Conservation (phyloP, 495 filamentous ascomycete genomes). For the Thermochaetoides thermophila region DNA sequence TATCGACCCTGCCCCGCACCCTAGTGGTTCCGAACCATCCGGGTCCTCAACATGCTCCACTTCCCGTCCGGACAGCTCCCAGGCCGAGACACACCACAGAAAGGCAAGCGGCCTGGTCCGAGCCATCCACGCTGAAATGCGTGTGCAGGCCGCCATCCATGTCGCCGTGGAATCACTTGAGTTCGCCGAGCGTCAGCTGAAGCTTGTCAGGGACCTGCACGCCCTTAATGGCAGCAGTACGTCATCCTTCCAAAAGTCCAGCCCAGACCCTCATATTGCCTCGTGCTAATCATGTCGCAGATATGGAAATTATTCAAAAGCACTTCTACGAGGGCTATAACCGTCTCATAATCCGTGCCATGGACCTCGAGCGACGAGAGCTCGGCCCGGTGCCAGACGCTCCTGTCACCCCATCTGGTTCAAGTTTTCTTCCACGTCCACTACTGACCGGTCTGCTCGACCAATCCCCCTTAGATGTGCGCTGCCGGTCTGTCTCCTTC, state of each 20-base stretch:
- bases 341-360: slow-evolving; percentile 12
- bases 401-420: not conserved
- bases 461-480: no score
- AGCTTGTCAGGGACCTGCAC: slow-evolving; percentile 11
- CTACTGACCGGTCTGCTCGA: no score
- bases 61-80: not conserved
- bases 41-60: no score
- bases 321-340: slow-evolving; percentile 21
- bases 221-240: not conserved
- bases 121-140: slow-evolving; percentile 17
- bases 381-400: slow-evolving; percentile 1
- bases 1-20: no score
- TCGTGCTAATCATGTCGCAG: not conserved
- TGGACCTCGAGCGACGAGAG: slow-evolving; percentile 15
- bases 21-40: no score
- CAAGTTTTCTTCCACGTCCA: no score
- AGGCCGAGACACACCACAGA: not conserved
- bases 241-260: no score
- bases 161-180: slow-evolving; percentile 20
- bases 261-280: not conserved
- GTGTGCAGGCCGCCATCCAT: slow-evolving; percentile 19
- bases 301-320: slow-evolving; percentile 11
- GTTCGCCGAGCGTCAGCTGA: slow-evolving; percentile 18
- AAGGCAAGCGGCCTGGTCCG: slow-evolving; percentile 7
- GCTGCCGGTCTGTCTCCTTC: slow-evolving; percentile 2